Percentiles rank a stretch among this genome's conserved stretches.
phyloP scores from a whole-genome alignment of 2,329 filamentous ascomycete genomes.

The Fusarium sarcochroum region DNA sequence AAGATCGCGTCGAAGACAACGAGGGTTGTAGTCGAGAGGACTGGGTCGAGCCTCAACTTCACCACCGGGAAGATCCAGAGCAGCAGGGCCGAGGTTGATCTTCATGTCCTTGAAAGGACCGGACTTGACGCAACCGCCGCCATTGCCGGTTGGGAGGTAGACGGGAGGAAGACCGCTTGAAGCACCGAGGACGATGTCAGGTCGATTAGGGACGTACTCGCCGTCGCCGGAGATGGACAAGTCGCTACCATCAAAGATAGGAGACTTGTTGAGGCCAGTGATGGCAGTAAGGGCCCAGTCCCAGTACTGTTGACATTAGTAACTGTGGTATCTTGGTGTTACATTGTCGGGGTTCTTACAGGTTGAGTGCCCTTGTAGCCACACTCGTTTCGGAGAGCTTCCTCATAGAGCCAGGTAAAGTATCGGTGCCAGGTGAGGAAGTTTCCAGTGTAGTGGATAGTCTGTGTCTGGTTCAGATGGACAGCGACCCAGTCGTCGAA shows the following conservation, averaged over 20 bases:
- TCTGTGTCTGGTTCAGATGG: conserved; percentile 63
- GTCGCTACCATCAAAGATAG: conserved; percentile 65
- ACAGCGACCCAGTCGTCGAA: conserved; percentile 66
- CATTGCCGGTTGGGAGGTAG: conserved; percentile 61
- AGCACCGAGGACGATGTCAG: conserved; percentile 46
- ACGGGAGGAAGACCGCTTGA: conserved; percentile 46
- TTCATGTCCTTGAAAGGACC: conserved; percentile 64
- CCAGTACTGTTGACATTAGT: conserved; percentile 56
- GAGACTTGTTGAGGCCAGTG: conserved; percentile 55
- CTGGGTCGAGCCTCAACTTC: conserved; percentile 35
- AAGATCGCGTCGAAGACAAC: conserved; percentile 59
- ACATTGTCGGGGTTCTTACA: conserved; percentile 34
- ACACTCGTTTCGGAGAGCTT: conserved; percentile 51
- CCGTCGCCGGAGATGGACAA: conserved; percentile 63
- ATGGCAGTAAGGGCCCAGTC: conserved; percentile 60
- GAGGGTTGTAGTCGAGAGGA: conserved; percentile 58
- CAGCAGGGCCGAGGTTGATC: conserved; percentile 58
- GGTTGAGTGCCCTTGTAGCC: conserved; percentile 58
- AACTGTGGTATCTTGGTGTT: neutral
- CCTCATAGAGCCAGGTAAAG: conserved; percentile 52
- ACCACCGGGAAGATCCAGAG: conserved; percentile 49
- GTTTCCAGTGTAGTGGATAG: conserved; percentile 59
- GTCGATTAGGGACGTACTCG: conserved; percentile 42
- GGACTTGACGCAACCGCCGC: conserved; percentile 67
- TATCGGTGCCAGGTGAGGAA: conserved; percentile 53